These are phyloP conservation scores for Dactylis glomerata DNA, from an alignment of 176 grass and related monocot species.

Conservation along the genomic window DNA sequence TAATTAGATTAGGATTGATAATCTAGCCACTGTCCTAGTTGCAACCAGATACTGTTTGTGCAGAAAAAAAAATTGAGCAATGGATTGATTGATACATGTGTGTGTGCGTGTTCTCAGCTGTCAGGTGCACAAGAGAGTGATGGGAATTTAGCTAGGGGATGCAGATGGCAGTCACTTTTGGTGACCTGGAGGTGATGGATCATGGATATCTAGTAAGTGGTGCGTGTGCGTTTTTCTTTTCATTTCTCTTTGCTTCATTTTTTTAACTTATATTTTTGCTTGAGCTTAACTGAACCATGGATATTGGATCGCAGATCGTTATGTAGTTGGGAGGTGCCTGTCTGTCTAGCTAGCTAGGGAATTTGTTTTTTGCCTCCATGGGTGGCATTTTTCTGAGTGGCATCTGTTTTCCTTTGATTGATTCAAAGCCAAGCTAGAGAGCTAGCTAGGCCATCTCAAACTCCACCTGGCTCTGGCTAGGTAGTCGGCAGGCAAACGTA, in stretches of 20 bases:
- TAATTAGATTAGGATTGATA: background rate
- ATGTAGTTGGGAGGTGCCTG: conserved; percentile 30
- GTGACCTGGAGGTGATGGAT: background rate
- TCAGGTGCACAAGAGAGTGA: background rate
- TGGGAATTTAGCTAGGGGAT: background rate
- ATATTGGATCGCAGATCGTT: background rate
- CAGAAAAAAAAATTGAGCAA: background rate
- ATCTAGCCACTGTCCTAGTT: background rate
- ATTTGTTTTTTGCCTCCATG: background rate
- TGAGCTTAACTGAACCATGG: conserved; percentile 2
- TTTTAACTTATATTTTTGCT: background rate
- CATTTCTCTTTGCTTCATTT: background rate
- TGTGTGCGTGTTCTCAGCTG: too few species aligned
- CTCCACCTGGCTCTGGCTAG: background rate
- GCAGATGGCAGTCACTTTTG: background rate
- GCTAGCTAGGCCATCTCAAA: background rate
- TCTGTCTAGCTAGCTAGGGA: background rate
- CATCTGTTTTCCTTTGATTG: background rate
- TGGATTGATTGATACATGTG: background rate
- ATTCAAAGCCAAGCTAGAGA: conserved; percentile 33
- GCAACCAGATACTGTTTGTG: background rate
- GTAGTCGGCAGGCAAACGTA: background rate
- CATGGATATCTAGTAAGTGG: conserved; percentile 25
- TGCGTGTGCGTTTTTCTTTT: conserved; percentile 11
- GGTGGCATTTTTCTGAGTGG: background rate